Evolutionary conservation across 495 filamentous ascomycete genomes (phyloP).

Genomic region (Aspergillus conjunctus): DNA sequence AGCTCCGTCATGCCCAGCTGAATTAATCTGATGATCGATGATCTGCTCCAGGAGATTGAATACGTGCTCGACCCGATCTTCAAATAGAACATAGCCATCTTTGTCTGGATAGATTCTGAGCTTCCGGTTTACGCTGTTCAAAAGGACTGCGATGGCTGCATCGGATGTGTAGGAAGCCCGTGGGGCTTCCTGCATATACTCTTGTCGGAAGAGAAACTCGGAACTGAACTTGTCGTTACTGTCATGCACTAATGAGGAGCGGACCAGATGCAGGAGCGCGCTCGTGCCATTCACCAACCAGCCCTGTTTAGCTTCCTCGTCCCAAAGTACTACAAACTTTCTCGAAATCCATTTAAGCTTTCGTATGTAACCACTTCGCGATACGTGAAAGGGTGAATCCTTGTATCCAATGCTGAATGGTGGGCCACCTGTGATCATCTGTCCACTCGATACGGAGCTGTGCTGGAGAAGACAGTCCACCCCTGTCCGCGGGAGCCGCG

Average conservation of each 20-base stretch:
- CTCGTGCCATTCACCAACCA: conserved; percentile 39
- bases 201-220: conserved; percentile 13
- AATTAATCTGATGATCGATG: conserved; percentile 28
- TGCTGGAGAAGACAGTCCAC: background rate
- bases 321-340: conserved; percentile 35
- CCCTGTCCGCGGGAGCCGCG: background rate
- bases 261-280: conserved; percentile 36
- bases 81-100: conserved; percentile 10
- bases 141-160: conserved; percentile 25
- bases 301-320: conserved; percentile 31
- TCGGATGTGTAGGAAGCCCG: background rate
- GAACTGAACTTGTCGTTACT: conserved; percentile 23
- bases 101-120: conserved; percentile 28
- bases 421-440: conserved; percentile 8
- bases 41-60: conserved; percentile 30
- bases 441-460: conserved; percentile 1
- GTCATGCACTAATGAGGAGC: conserved; percentile 29
- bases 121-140: conserved; percentile 18
- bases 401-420: conserved; percentile 10
- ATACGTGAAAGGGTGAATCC: conserved; percentile 7
- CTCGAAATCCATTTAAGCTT: conserved; percentile 29
- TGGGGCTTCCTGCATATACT: background rate
- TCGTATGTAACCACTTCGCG: conserved; percentile 5
- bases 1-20: no score
- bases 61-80: conserved; percentile 25